Evolutionary conservation across 2,329 filamentous ascomycete species (phyloP), one percentile per base, ranked within the genome.

Genomic region (Alternaria alternata): DNA sequence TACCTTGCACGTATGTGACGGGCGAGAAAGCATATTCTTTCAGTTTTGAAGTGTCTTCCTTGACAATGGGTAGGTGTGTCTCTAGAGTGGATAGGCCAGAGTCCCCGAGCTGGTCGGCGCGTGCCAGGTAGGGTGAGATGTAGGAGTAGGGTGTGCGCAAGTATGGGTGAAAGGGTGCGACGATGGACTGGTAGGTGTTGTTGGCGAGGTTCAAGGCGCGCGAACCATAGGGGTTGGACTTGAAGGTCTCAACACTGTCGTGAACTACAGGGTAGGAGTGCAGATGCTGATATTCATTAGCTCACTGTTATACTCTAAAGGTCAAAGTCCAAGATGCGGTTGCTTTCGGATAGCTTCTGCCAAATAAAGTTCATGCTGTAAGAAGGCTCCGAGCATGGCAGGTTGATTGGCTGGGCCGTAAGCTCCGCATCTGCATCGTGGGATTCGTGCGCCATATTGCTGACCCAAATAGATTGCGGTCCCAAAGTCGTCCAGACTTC

Each of bases 211-310:
- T 85, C 76, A 97, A 83, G 43, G 93, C 94, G 81, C 90, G 93
- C 78, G 93, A 89, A 75, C 92, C 94, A 76, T 92, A 90, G 51
- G 92, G 89, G 81, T 94, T 92, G 75, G 87, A 83, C 81, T 93
- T 92, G 86, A 96, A 90, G 75, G 88, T 89, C 62, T 87, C 83
- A 80, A 97, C 88, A 73, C 89, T 83, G 79, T 96, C 93, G 75
- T 87, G 88, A 75, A 97, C 87, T 67, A 96, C 81, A 41, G 94
- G 94, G 81, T 96, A 97, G 67, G 89, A 90, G 70, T 89, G 85
- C 65, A 97, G 85, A 77, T 97, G 94, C 92, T 96, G 70, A 41
- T 24, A 26, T 20, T 28, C 7, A 55, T 66, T 59, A 67, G 65
- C 38, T 49, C 32, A 16, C 18, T 7, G 22, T 16, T 22, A 20